Conservation (phyloP, 2,329 filamentous ascomycete genomes). For the Botrytis paeoniae region DNA sequence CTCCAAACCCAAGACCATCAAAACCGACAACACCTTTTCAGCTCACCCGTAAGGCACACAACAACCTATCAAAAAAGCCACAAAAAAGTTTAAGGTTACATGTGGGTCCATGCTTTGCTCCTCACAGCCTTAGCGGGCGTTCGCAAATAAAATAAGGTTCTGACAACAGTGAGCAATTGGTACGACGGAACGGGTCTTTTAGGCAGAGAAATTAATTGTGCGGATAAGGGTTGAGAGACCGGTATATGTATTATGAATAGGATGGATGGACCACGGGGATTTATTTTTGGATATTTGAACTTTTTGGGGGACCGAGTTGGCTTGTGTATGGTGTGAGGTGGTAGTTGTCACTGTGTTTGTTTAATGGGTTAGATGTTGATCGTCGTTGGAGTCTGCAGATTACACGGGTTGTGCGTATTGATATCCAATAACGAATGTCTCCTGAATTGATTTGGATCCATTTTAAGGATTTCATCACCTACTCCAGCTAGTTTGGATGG, state of each 20-base stretch:
- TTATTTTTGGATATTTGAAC: neutral
- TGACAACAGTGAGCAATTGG: neutral
- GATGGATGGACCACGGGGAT: neutral
- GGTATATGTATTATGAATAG: neutral
- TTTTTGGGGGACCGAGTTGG: neutral
- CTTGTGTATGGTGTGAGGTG: no score
- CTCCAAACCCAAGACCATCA: neutral
- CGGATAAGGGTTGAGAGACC: neutral
- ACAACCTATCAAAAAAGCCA: neutral
- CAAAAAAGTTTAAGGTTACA: neutral
- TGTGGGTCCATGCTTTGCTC: neutral
- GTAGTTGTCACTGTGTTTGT: neutral
- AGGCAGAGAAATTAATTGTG: neutral
- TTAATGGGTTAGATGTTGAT: neutral
- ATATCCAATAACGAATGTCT: neutral
- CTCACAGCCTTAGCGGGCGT: neutral
- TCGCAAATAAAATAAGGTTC: neutral
- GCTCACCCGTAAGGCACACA: neutral
- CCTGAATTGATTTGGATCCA: neutral
- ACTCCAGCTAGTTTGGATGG: neutral
- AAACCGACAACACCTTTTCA: neutral
- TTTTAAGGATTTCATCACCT: neutral
- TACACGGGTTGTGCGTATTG: neutral
- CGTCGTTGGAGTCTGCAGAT: neutral
- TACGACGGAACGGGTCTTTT: neutral